A percentile compares a stretch with the other conserved stretches of the same genome.
These are phyloP conservation scores for Lentinula guzmanii DNA, from an alignment of 768 basidiomycete species.

Conservation along the genomic window DNA sequence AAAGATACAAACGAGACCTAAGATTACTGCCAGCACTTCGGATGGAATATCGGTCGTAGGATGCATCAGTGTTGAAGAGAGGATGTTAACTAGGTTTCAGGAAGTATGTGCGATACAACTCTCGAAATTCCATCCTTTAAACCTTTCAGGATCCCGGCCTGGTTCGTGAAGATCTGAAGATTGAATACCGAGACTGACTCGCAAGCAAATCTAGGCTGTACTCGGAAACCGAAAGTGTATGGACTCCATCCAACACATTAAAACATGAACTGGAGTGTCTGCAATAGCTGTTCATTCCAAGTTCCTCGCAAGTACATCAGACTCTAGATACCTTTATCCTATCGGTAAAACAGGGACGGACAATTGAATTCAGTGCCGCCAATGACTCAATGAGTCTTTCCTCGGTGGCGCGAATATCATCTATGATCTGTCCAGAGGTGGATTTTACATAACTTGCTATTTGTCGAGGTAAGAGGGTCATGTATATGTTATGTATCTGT, in stretches of 20 bases:
- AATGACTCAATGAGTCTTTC: slow-evolving; percentile 1
- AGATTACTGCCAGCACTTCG: background rate
- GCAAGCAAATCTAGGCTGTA: background rate
- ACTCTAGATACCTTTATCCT: background rate
- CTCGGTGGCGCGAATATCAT: background rate
- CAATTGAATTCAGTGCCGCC: background rate
- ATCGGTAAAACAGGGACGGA: background rate
- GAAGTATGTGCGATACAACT: background rate
- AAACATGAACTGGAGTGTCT: background rate
- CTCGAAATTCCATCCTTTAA: background rate
- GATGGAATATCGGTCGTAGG: background rate
- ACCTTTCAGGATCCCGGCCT: background rate
- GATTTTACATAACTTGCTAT: background rate
- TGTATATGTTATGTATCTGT: background rate
- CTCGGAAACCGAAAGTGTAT: background rate
- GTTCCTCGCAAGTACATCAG: background rate
- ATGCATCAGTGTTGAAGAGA: background rate
- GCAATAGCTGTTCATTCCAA: background rate
- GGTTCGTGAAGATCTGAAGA: background rate
- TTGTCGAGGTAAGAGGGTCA: background rate
- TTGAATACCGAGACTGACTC: slow-evolving; percentile 4
- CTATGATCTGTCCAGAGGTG: background rate
- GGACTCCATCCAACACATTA: background rate
- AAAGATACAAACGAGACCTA: background rate
- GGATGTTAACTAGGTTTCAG: background rate